A percentile compares a stretch with the other conserved stretches of the same genome.
Conservation (phyloP, 257 asterid species). For the Jacaranda copaia region DNA sequence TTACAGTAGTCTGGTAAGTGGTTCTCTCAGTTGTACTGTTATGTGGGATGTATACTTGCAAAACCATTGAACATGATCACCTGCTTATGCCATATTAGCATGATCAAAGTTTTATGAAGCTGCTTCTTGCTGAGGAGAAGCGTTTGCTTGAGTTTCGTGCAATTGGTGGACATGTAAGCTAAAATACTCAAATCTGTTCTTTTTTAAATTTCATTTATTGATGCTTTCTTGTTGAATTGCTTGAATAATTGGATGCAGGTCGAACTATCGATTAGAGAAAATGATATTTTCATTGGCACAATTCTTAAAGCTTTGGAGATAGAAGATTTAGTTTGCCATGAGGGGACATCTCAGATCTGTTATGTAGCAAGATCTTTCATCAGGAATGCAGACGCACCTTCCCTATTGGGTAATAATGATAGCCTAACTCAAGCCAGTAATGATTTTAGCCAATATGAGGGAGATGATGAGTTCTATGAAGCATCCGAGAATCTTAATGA, state of each 20-base stretch:
- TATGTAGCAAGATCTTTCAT: slow-evolving; percentile 89
- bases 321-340: slow-evolving; percentile 74
- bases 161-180: slow-evolving; percentile 89
- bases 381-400: slow-evolving; percentile 66
- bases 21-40: slow-evolving; percentile 25
- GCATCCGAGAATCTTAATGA: slow-evolving; percentile 84
- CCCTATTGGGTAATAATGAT: slow-evolving; percentile 46
- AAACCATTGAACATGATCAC: slow-evolving; percentile 31
- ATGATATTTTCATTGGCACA: slow-evolving; percentile 86
- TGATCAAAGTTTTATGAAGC: slow-evolving; percentile 65
- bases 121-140: slow-evolving; percentile 88
- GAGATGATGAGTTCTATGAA: slow-evolving; percentile 92
- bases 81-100: slow-evolving; percentile 49
- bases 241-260: slow-evolving; percentile 61
- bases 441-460: slow-evolving; percentile 65
- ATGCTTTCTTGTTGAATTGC: slow-evolving; percentile 29
- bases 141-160: slow-evolving; percentile 93
- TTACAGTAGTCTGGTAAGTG: slow-evolving; percentile 74
- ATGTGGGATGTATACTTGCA: slow-evolving; percentile 11
- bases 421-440: slow-evolving; percentile 43
- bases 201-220: slow-evolving; percentile 18
- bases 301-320: slow-evolving; percentile 88
- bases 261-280: slow-evolving; percentile 78
- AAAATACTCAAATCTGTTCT: slow-evolving; percentile 20
- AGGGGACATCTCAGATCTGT: slow-evolving; percentile 55